Conservation (phyloP, 805 yeast genomes). For the Kazachstania taianensis region DNA sequence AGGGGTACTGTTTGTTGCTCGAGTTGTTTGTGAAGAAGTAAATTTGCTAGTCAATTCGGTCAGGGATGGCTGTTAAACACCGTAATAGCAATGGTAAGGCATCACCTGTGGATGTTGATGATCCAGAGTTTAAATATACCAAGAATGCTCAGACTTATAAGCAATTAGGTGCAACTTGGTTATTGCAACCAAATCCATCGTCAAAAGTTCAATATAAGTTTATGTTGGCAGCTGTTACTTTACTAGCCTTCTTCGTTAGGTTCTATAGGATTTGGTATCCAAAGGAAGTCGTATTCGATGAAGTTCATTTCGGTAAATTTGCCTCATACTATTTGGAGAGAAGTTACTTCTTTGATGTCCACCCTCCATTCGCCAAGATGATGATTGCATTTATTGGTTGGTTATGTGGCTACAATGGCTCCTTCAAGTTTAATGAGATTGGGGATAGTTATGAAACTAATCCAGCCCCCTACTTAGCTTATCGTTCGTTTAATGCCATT, state of each 20-base stretch:
- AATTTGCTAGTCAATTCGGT: too few relatives aligned
- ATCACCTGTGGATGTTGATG: conserved; percentile 15
- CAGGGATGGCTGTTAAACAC: not conserved
- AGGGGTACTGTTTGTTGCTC: too few relatives aligned
- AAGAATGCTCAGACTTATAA: conserved; percentile 10
- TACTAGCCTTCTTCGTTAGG: conserved; percentile 55
- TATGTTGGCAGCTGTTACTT: conserved; percentile 52
- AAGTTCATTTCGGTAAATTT: conserved; percentile 79
- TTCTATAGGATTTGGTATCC: conserved; percentile 57
- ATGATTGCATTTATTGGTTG: conserved; percentile 86
- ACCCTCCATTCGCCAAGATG: conserved; percentile 95
- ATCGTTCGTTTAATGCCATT: conserved; percentile 69
- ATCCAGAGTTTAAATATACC: conserved; percentile 19
- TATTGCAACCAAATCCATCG: conserved; percentile 21
- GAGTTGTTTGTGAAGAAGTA: too few relatives aligned
- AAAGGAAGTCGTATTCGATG: conserved; percentile 73
- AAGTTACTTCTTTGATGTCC: conserved; percentile 90
- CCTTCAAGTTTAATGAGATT: conserved; percentile 80
- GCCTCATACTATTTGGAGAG: conserved; percentile 80
- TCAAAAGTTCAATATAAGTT: conserved; percentile 31
- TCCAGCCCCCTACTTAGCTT: conserved; percentile 78
- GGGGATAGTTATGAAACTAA: conserved; percentile 73
- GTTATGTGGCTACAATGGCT: conserved; percentile 83
- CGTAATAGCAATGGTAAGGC: not conserved
- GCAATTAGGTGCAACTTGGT: conserved; percentile 21